phyloP scores from a whole-genome alignment of 2,329 filamentous ascomycete genomes.

The Colletotrichum spaethianum region DNA sequence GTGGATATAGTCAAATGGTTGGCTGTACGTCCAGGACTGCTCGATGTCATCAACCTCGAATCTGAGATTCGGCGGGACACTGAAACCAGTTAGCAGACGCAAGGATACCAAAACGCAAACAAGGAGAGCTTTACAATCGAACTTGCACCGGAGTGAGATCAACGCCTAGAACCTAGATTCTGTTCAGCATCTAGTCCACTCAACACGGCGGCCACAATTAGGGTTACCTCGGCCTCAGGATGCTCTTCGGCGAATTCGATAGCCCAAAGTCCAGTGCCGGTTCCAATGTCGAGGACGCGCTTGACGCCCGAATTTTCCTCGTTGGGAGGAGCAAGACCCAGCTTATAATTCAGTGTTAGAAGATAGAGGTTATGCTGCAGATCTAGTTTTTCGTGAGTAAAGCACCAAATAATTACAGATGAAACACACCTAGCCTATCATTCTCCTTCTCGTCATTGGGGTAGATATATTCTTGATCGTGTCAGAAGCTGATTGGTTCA shows the following conservation, averaged over 20 bases:
- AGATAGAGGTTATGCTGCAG: slow-evolving; percentile 53
- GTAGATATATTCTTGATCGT: neutral
- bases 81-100: slow-evolving; percentile 43
- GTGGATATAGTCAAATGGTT: neutral
- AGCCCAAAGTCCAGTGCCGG: slow-evolving; percentile 49
- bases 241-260: slow-evolving; percentile 57
- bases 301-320: slow-evolving; percentile 41
- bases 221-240: slow-evolving; percentile 35
- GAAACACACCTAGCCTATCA: neutral
- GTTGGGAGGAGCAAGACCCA: neutral
- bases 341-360: neutral
- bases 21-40: neutral
- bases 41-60: slow-evolving; percentile 48
- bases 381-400: slow-evolving; percentile 49
- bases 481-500: neutral
- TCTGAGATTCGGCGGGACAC: slow-evolving; percentile 69
- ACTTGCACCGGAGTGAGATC: neutral
- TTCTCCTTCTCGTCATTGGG: slow-evolving; percentile 8
- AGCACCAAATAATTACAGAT: neutral
- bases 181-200: neutral
- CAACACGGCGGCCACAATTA: too few relatives aligned
- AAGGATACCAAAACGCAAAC: slow-evolving; percentile 8
- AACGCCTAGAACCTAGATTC: slow-evolving; percentile 42
- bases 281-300: slow-evolving; percentile 45
- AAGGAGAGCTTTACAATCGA: slow-evolving; percentile 5